Percentiles rank a stretch among this genome's conserved stretches.
Evolutionary conservation across 768 basidiomycete genomes (phyloP).

Genomic region (Trametopsis cervina): DNA sequence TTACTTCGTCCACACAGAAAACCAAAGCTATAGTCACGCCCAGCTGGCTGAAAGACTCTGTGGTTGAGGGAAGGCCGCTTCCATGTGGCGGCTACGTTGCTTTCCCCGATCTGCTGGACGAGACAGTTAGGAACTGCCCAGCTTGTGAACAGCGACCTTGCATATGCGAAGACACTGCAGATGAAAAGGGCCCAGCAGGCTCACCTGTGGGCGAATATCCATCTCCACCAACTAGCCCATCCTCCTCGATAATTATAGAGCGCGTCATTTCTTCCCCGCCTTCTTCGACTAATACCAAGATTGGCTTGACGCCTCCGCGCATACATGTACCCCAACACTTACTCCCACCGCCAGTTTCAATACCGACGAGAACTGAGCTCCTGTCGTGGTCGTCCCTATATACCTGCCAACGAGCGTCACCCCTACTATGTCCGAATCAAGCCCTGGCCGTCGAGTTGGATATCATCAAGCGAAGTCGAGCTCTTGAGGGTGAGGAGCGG

Average conservation of each 20-base stretch:
- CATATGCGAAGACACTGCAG: conserved; percentile 17
- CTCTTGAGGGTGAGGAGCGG: conserved; percentile 59
- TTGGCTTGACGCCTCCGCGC: not conserved
- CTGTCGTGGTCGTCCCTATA: conserved; percentile 34
- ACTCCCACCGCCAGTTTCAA: conserved; percentile 16
- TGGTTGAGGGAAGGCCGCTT: conserved; percentile 33
- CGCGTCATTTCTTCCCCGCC: not conserved
- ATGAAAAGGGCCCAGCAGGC: conserved; percentile 3
- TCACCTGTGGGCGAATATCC: conserved; percentile 1
- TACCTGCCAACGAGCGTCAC: conserved; percentile 58
- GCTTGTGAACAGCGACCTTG: conserved; percentile 24
- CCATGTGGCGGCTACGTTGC: conserved; percentile 55
- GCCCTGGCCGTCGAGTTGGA: conserved; percentile 49
- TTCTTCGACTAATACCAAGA: not conserved
- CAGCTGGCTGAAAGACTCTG: conserved; percentile 61
- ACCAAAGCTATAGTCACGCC: conserved; percentile 64
- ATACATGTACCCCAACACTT: conserved; percentile 18
- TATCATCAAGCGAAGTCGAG: conserved; percentile 48
- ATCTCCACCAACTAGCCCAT: conserved; percentile 5
- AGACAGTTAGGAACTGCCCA: conserved; percentile 39
- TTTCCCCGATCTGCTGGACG: conserved; percentile 40
- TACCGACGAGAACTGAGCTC: conserved; percentile 12
- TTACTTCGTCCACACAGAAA: conserved; percentile 32
- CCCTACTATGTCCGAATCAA: conserved; percentile 67
- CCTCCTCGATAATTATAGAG: not conserved